Base-by-base conservation (phyloP, 192 early-diverging fungal genomes). In the Coemansia sp. region DNA sequence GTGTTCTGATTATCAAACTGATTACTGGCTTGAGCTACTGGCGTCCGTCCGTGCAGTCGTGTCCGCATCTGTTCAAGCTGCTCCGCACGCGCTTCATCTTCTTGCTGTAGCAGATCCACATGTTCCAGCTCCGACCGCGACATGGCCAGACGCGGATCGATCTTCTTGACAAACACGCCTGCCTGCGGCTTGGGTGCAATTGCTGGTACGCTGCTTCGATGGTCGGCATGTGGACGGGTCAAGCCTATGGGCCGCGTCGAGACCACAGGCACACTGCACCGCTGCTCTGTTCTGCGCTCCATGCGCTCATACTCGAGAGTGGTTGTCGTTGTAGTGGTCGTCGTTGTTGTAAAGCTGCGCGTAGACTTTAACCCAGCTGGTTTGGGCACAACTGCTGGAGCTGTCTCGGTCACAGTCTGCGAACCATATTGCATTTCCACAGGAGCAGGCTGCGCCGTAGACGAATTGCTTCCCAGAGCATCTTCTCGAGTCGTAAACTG, bases 131-230 rank as follows among this genome's bases (percentile, higher is more conserved):
- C 81, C 0, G 69, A 72, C 27, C 43, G 53, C 1, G 75, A 79
- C 81, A 83, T 83, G 10, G 72, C 76, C 48, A 75, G 63, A 32
- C 81, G 75, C 12, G 81, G 81, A 43, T 75, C 72, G 10, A 69
- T 60, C 57, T 75, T 71, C 23, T 62, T 60, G 24, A 75, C 69
- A 69, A 80, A 80, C 19, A 75, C 72, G 43, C 77, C 77, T 17
- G 49, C n/a, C 19, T 38, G 66, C 52, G 12, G 58, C 35, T 53
- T 23, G 22, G 14, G 45, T 39, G 17, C 57, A 23, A 45, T 27
- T 8, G 15, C 58, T 0, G 58, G 58, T 1, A 38, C 37, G 7
- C 21, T 43, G 58, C 7, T 19, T 14, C 38, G 58, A 38, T n/a
- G 38, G 19, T 41, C 56, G 1, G n/a, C 19, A 8, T 50, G n/a